phyloP scores from a whole-genome alignment of 139 green algal genomes.

The Volvox africanus region DNA sequence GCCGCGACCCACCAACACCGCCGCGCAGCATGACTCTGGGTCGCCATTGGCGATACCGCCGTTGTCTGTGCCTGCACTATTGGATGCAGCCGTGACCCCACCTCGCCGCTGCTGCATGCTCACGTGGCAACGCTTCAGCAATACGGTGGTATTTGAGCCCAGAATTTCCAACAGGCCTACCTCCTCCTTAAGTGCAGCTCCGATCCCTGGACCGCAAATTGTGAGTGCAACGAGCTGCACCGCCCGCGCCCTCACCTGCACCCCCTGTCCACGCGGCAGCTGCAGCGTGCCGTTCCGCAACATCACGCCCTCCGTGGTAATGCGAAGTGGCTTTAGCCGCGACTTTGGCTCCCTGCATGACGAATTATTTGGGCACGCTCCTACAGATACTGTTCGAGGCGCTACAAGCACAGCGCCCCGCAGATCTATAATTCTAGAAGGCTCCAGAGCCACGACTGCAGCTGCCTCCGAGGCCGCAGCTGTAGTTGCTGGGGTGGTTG shows the following conservation, averaged over 20 bases:
- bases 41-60: no score
- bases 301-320: not conserved
- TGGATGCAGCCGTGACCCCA: not conserved
- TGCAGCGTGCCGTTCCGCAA: slow-evolving; percentile 14
- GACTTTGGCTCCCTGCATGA: not conserved
- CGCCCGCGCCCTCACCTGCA: not conserved
- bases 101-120: not conserved
- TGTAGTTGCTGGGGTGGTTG: not conserved
- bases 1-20: not conserved
- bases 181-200: not conserved
- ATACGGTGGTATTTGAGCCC: not conserved
- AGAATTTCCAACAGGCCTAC: not conserved
- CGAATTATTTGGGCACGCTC: not conserved
- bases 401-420: not conserved
- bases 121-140: not conserved
- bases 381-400: not conserved
- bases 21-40: not conserved
- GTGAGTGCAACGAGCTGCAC: not conserved
- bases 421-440: not conserved
- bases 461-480: not conserved
- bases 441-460: not conserved
- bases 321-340: not conserved
- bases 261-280: not conserved
- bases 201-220: not conserved
- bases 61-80: not conserved